phyloP scores from a whole-genome alignment of 176 grass and related monocot genomes.

The Phyllostachys edulis region DNA sequence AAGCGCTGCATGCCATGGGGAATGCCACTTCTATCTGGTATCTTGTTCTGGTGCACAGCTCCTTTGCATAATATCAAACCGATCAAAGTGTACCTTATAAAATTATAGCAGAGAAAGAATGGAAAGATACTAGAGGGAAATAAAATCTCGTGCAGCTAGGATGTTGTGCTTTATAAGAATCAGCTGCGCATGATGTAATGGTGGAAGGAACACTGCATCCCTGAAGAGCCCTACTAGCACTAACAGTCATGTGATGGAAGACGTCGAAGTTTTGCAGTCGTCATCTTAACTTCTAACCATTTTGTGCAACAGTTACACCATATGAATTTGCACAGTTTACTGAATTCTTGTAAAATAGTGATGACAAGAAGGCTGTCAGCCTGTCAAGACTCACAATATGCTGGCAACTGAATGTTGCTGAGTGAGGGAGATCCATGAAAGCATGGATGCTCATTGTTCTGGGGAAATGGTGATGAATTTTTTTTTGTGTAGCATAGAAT shows the following conservation, averaged over 20 bases:
- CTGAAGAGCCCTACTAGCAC: background rate
- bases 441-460: background rate
- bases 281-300: slow-evolving; percentile 19
- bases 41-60: slow-evolving; percentile 7
- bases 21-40: slow-evolving; percentile 4
- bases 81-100: background rate
- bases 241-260: slow-evolving; percentile 3
- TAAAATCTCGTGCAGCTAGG: background rate
- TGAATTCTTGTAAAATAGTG: background rate
- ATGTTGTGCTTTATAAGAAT: background rate
- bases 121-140: background rate
- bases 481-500: slow-evolving; percentile 26
- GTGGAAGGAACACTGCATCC: background rate
- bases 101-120: slow-evolving; percentile 1
- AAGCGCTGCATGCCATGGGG: background rate
- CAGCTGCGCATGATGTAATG: background rate
- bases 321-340: slow-evolving; percentile 23
- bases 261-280: slow-evolving; percentile 21
- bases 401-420: slow-evolving; percentile 6
- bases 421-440: slow-evolving; percentile 8
- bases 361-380: background rate
- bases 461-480: background rate
- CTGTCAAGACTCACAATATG: background rate
- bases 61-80: slow-evolving; percentile 11
- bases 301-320: background rate